phyloP scores from a whole-genome alignment of 306 rosid genomes.

The Hippophae rhamnoides region DNA sequence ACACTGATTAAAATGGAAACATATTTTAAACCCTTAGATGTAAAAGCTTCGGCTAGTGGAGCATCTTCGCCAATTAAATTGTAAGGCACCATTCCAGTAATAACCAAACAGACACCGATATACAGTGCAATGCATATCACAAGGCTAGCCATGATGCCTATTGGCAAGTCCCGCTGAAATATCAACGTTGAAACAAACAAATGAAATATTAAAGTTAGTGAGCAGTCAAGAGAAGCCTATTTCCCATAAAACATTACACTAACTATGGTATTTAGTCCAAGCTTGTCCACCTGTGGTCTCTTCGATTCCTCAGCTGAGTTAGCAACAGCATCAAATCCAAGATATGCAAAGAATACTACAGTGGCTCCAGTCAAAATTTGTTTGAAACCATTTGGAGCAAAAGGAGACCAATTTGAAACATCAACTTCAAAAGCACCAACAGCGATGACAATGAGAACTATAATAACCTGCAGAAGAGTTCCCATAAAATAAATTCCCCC shows the following conservation, averaged over 20 bases:
- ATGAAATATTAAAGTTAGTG: neutral
- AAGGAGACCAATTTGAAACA: constrained; percentile 94
- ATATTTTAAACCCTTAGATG: constrained; percentile 77
- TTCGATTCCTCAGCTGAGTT: constrained; percentile 99
- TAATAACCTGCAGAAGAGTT: constrained; percentile 52
- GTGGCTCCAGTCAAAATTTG: constrained; percentile 85
- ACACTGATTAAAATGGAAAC: constrained; percentile 73
- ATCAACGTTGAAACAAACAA: constrained; percentile 13
- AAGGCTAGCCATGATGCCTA: constrained; percentile 94
- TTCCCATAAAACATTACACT: constrained; percentile 11
- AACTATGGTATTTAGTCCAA: neutral
- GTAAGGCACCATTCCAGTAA: constrained; percentile 98
- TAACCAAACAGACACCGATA: constrained; percentile 84
- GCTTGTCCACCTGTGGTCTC: constrained; percentile 64
- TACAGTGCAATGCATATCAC: constrained; percentile 64
- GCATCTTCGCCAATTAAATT: constrained; percentile 80
- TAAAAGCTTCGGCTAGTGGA: constrained; percentile 90
- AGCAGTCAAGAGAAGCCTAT: neutral
- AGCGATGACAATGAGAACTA: constrained; percentile 61
- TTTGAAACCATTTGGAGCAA: constrained; percentile 72
- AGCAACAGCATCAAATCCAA: constrained; percentile 99
- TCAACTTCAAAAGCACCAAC: constrained; percentile 89
- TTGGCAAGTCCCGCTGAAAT: constrained; percentile 87
- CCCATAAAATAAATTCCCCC: constrained; percentile 11
- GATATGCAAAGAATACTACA: constrained; percentile 91